Base-by-base conservation (phyloP, 768 basidiomycete species). In the Cyclocybe cylindracea region DNA sequence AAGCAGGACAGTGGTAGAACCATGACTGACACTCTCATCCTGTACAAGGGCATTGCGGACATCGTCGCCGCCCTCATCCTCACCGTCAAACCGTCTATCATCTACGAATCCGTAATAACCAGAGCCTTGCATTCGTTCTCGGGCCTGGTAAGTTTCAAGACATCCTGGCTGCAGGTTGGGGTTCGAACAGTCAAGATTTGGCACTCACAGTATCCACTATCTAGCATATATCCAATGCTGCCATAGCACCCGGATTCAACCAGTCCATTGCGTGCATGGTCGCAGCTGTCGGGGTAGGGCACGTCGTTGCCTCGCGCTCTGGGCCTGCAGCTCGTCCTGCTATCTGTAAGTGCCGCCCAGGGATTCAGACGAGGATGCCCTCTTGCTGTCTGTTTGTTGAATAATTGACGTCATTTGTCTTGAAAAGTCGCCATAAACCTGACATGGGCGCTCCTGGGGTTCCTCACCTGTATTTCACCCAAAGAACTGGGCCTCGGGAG, bases 191-290 rank as follows among this genome's bases (percentile, higher is more conserved):
- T 7, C 34, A 43, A 44, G 54, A 24, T 42, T n/a, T 10, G n/a
- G 29, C 3, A 7, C 37, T 49, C 11, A 42, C 10, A 36, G 18
- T 8, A 73, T 70, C 62, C 16, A 16, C 16, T 16, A 16, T 41
- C 60, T 24, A 68, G 66, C 64, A 65, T 51, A 9, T 67, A 7
- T 66, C 67, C 7, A 48, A 61, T 38, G 59, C 66, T 8, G 48
- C 55, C 2, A 16, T 48, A 3, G 66, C 70, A 1, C 70, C 68
- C 1, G 67, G 69, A 1, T 69, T 70, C 58, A 73, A 69, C 51
- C 70, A 71, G 34, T 63, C 69, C 7, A 65, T 71, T 39, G 70
- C 68, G 8, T 73, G 69, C 50, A 66, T 71, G 61, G 66, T 69
- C 11, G 65, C 61, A 18, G 66, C 70, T 5, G 59, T 70, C 3